Evolutionary conservation across 257 asterid species (phyloP).

Genomic region (Lycium ferocissimum): DNA sequence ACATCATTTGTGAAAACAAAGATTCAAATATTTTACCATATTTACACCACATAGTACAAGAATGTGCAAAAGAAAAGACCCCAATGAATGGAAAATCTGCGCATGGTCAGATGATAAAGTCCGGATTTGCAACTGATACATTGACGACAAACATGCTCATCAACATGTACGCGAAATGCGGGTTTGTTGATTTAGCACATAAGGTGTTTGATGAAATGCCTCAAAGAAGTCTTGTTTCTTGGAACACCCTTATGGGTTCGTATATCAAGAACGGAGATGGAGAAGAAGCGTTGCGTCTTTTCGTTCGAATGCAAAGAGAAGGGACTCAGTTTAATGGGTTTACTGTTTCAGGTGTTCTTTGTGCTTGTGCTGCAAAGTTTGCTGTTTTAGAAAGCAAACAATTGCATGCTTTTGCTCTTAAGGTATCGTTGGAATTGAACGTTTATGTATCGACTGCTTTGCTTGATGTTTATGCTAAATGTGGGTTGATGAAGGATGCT

Average conservation of each 20-base stretch:
- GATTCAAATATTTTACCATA: slow-evolving; percentile 36
- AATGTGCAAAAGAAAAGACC: slow-evolving; percentile 58
- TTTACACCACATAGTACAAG: slow-evolving; percentile 58
- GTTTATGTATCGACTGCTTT: slow-evolving; percentile 75
- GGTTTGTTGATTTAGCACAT: slow-evolving; percentile 50
- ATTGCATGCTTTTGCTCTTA: slow-evolving; percentile 72
- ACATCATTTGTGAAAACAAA: slow-evolving; percentile 40
- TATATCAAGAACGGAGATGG: slow-evolving; percentile 60
- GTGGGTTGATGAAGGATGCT: slow-evolving; percentile 64
- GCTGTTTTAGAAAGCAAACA: slow-evolving; percentile 73
- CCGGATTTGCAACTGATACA: slow-evolving; percentile 58
- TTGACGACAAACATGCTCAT: slow-evolving; percentile 78
- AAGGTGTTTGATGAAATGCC: slow-evolving; percentile 82
- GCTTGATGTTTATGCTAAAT: slow-evolving; percentile 86
- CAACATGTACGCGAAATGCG: slow-evolving; percentile 71
- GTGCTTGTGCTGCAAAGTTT: slow-evolving; percentile 73
- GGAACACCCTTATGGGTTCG: slow-evolving; percentile 81
- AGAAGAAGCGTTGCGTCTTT: slow-evolving; percentile 60
- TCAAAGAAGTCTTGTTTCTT: slow-evolving; percentile 63
- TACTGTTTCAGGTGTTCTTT: slow-evolving; percentile 72
- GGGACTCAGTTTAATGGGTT: slow-evolving; percentile 70
- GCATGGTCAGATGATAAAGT: slow-evolving; percentile 64
- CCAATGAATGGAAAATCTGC: slow-evolving; percentile 55
- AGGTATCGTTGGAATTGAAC: slow-evolving; percentile 59
- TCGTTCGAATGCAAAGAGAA: slow-evolving; percentile 66